Conservation (phyloP, 2,329 filamentous ascomycete species). For the Talaromyces marneffei region DNA sequence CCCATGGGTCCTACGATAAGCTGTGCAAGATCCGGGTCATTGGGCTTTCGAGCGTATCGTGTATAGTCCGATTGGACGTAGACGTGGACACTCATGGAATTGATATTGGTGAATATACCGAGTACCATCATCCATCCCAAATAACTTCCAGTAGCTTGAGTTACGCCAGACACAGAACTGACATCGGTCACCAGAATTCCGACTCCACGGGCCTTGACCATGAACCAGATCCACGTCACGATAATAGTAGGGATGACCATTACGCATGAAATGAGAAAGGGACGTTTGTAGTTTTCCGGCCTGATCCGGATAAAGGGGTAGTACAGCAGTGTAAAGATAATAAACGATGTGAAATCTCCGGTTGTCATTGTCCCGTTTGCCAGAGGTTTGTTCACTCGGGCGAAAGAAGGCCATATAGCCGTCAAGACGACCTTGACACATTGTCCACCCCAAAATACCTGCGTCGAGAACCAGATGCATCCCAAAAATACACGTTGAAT, state of each 20-base stretch:
- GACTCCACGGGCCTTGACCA: not conserved
- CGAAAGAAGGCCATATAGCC: conserved; percentile 2
- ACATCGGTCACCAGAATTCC: conserved; percentile 1
- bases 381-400: not conserved
- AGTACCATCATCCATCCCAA: conserved; percentile 7
- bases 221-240: conserved; percentile 7
- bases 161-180: not conserved
- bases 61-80: conserved; percentile 4
- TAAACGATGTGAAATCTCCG: not conserved
- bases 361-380: not conserved
- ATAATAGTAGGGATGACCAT: not conserved
- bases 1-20: not conserved
- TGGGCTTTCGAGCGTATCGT: conserved; percentile 2
- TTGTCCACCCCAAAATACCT: not conserved
- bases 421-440: conserved; percentile 3
- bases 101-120: conserved; percentile 4
- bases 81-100: conserved; percentile 1
- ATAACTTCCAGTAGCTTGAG: not conserved
- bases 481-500: conserved; percentile 2
- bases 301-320: conserved; percentile 5
- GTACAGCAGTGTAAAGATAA: not conserved
- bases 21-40: not conserved
- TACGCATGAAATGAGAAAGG: not conserved
- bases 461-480: conserved; percentile 6
- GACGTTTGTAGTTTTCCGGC: conserved; percentile 3